These are phyloP conservation scores for Viola odorata DNA, from an alignment of 345 rosid species.

Conservation along the genomic window DNA sequence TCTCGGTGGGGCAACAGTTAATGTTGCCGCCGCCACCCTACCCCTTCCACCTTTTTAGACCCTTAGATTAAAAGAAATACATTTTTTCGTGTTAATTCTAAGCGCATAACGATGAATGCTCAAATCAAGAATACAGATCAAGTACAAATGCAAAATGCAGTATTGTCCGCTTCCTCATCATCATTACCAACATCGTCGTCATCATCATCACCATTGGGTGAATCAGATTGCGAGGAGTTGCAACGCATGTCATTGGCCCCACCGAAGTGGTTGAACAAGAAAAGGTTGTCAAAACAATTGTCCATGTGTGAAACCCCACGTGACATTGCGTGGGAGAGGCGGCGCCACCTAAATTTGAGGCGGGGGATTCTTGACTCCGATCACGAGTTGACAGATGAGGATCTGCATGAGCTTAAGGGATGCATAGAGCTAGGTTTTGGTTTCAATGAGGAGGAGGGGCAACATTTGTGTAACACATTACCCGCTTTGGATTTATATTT, in stretches of 20 bases:
- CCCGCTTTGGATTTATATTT: slow-evolving; percentile 90
- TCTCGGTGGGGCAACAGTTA: too few relatives aligned
- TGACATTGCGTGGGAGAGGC: slow-evolving; percentile 81
- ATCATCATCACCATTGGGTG: slow-evolving; percentile 11
- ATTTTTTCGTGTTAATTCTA: too few relatives aligned
- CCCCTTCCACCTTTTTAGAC: too few relatives aligned
- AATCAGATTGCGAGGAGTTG: slow-evolving; percentile 31
- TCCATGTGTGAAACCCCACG: slow-evolving; percentile 75
- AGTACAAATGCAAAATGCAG: too few relatives aligned
- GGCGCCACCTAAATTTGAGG: slow-evolving; percentile 55
- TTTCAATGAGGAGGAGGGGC: slow-evolving; percentile 78
- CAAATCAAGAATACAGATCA: too few relatives aligned
- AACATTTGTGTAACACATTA: slow-evolving; percentile 57
- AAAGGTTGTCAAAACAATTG: slow-evolving; percentile 57
- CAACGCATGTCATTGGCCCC: slow-evolving; percentile 42
- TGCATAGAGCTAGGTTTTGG: slow-evolving; percentile 96
- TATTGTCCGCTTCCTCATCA: slow-evolving; percentile 8
- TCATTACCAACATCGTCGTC: slow-evolving; percentile 19
- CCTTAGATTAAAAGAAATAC: too few relatives aligned
- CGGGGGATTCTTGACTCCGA: slow-evolving; percentile 39
- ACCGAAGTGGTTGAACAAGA: slow-evolving; percentile 36
- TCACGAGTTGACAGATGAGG: slow-evolving; percentile 63
- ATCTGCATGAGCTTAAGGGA: slow-evolving; percentile 75
- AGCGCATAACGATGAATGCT: too few relatives aligned
- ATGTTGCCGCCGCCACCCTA: too few relatives aligned